Conservation (phyloP, 2,329 filamentous ascomycete genomes). For the Pseudocercospora macadamiae region DNA sequence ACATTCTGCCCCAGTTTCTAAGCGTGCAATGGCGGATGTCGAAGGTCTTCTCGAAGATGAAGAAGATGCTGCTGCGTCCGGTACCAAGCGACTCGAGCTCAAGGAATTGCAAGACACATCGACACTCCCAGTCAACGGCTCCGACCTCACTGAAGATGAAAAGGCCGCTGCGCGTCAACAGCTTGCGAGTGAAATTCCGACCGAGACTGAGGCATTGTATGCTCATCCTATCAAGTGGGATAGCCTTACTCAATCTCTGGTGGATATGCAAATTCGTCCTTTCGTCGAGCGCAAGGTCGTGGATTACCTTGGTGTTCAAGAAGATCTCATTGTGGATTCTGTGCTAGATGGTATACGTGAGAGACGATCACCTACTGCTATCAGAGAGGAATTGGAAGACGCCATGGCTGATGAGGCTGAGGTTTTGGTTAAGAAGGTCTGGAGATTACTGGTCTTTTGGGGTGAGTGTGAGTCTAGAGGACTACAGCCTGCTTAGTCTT, state of each 20-base stretch:
- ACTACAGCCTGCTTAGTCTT: too few species aligned
- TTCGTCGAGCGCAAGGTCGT: slow-evolving; percentile 99
- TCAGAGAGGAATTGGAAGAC: slow-evolving; percentile 86
- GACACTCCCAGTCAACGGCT: slow-evolving; percentile 73
- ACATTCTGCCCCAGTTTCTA: slow-evolving; percentile 41
- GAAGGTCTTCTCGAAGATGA: slow-evolving; percentile 95
- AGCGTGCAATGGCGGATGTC: slow-evolving; percentile 75
- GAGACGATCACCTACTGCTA: slow-evolving; percentile 64
- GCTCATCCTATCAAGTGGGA: slow-evolving; percentile 93
- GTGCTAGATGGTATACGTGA: slow-evolving; percentile 85
- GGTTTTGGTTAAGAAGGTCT: slow-evolving; percentile 91
- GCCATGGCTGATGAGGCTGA: slow-evolving; percentile 94
- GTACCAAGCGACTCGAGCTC: slow-evolving; percentile 40
- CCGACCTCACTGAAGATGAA: slow-evolving; percentile 83
- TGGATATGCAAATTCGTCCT: slow-evolving; percentile 83
- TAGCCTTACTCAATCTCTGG: slow-evolving; percentile 76
- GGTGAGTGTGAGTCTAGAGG: slow-evolving; percentile 27
- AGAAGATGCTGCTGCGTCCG: slow-evolving; percentile 67
- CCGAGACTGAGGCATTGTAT: slow-evolving; percentile 84
- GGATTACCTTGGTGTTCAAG: slow-evolving; percentile 93
- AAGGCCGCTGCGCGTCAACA: slow-evolving; percentile 78
- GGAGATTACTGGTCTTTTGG: slow-evolving; percentile 50
- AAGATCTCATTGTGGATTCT: slow-evolving; percentile 91
- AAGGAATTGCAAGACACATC: slow-evolving; percentile 47
- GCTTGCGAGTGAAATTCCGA: slow-evolving; percentile 87